These are phyloP conservation scores for Pichia nakasei DNA, from an alignment of 805 yeast species.

Conservation along the genomic window DNA sequence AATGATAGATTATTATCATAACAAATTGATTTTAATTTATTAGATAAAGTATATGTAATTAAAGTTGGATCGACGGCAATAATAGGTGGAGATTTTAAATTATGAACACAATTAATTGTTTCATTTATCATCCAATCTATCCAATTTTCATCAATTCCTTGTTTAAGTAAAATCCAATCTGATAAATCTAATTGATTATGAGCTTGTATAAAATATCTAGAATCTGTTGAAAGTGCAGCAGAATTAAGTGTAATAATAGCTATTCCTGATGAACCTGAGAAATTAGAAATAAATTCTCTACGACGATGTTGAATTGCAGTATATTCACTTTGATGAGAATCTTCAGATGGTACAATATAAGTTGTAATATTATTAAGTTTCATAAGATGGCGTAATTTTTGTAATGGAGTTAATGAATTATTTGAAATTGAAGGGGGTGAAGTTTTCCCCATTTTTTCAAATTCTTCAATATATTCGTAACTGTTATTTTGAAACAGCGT, in stretches of 20 bases:
- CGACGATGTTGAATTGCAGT: slow-evolving; percentile 76
- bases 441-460: not conserved
- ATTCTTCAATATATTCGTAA: not conserved
- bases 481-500: not conserved
- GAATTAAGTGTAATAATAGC: slow-evolving; percentile 66
- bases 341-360: slow-evolving; percentile 66
- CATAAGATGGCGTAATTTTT: slow-evolving; percentile 37
- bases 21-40: slow-evolving; percentile 28
- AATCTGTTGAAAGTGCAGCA: slow-evolving; percentile 87
- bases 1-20: slow-evolving; percentile 34
- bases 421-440: slow-evolving; percentile 7
- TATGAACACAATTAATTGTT: slow-evolving; percentile 22
- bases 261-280: slow-evolving; percentile 89
- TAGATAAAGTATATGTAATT: slow-evolving; percentile 43
- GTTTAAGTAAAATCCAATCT: slow-evolving; percentile 75
- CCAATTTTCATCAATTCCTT: slow-evolving; percentile 77
- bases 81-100: not conserved
- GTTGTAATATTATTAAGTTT: slow-evolving; percentile 22
- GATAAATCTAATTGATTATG: slow-evolving; percentile 59
- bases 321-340: slow-evolving; percentile 89
- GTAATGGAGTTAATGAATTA: slow-evolving; percentile 30
- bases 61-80: slow-evolving; percentile 82
- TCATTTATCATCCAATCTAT: slow-evolving; percentile 62
- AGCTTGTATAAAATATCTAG: slow-evolving; percentile 91
- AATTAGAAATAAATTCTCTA: slow-evolving; percentile 75